Base-by-base conservation (phyloP, 306 rosid species). In the Cicer chorassanicum region DNA sequence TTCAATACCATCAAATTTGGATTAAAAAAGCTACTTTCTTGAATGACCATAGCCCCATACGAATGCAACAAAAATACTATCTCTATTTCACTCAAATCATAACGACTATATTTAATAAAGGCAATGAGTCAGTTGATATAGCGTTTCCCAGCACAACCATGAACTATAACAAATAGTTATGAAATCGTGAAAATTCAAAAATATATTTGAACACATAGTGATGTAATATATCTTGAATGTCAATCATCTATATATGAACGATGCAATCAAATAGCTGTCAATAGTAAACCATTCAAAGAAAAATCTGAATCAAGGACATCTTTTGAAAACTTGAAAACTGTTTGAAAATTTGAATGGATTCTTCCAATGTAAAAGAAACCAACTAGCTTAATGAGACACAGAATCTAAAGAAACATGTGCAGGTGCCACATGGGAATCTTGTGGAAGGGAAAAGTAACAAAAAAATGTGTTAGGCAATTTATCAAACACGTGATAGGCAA, bases 401-500 rank as follows among this genome's bases (percentile, higher is more conserved):
- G 0, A 10, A 59, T 9, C 34, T 1, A 53, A 57, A 42, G 4
- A 66, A 18, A 43, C 21, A 42, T 1, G 50, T 51, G 59, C 34
- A 64, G 12, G 21, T 6, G 24, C 41, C 62, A 77, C 6, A 36
- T 19, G 46, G 7, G 49, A 11, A 67, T 42, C 38, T n/a, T 60
- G 38, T 60, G n/a, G 21, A 29, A 75, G 63, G 4, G 2, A 18
- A 75, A 48, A 18, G 16, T 8, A 0, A 68, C 9, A 48, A 70
- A 72, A 24, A 61, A 9, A 18, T 72, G 53, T 24, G 14, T 43
- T 44, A 49, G 78, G 46, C 88, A 82, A 82, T 67, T 2, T 34
- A 79, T 86, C 90, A 49, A 91, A 87, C 92, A 85, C 74, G 18
- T 78, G 51, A 4, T 53, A 44, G 48, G 81, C 83, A 70, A 8